phyloP scores from a whole-genome alignment of 805 yeast species.

The Kluyveromyces wickerhamii region DNA sequence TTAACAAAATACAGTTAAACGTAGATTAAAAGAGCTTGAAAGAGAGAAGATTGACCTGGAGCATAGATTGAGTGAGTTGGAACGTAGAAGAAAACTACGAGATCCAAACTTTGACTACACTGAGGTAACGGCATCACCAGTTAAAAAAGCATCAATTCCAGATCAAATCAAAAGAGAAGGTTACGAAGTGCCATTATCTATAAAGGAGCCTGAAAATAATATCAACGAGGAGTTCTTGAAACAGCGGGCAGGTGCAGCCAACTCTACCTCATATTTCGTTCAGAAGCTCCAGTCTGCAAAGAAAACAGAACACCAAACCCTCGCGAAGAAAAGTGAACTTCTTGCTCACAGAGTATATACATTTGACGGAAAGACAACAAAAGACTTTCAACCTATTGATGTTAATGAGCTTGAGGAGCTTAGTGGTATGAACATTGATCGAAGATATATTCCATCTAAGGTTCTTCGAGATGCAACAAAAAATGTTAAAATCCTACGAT shows the following conservation, averaged over 20 bases:
- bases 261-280: slow-evolving; percentile 28
- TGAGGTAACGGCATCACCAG: slow-evolving; percentile 26
- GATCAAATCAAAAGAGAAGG: neutral
- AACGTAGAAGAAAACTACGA: slow-evolving; percentile 8
- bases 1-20: neutral
- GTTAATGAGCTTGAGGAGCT: slow-evolving; percentile 40
- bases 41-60: slow-evolving; percentile 21
- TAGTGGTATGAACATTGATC: slow-evolving; percentile 37
- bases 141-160: slow-evolving; percentile 17
- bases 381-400: slow-evolving; percentile 21
- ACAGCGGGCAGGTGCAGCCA: slow-evolving; percentile 3
- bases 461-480: slow-evolving; percentile 34
- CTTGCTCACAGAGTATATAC: slow-evolving; percentile 33
- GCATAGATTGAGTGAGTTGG: slow-evolving; percentile 16
- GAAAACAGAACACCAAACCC: slow-evolving; percentile 18
- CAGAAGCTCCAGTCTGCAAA: slow-evolving; percentile 24
- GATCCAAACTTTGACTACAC: slow-evolving; percentile 22
- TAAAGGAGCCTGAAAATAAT: neutral
- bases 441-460: slow-evolving; percentile 38
- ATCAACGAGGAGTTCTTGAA: slow-evolving; percentile 1
- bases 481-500: slow-evolving; percentile 46
- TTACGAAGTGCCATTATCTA: neutral
- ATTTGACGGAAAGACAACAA: slow-evolving; percentile 26
- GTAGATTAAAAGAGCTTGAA: slow-evolving; percentile 19
- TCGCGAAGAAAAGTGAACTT: slow-evolving; percentile 20